Evolutionary conservation across 192 early-diverging fungal genomes (phyloP), one percentile per base, ranked within the genome.

Genomic region (Backusella tuberculispora): DNA sequence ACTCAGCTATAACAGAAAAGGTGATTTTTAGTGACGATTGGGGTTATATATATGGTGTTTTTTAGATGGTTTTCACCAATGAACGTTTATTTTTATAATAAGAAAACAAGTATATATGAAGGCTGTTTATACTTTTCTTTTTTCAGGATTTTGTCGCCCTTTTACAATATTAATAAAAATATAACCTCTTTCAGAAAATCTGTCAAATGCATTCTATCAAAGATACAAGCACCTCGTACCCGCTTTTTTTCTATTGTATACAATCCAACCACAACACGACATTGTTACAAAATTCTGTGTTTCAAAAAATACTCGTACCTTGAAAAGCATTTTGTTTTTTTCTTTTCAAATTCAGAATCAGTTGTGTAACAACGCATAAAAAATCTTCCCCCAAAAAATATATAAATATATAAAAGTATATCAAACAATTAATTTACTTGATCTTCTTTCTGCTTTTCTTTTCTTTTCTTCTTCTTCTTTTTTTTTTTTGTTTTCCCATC

Each of bases 151-250:
- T 48, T 48, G 19, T n/a, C 47, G 47, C 6, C 47, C n/a, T 48
- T 48, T 50, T 50, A n/a, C 19, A 9, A 43, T 5, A 6, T 43
- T 4, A 43, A 43, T 34, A 43, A 0, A 43, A 50, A 50, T 19
- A 50, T 5, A 19, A 50, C 19, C 17, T 19, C n/a, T 50, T 19
- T 6, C 48, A 50, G 48, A 50, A 50, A 50, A 19, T 50, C 48
- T 50, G 48, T 50, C 48, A 50, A 50, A 19, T 50, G n/a, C n/a
- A 50, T 50, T 19, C 48, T 21, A 50, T 50, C 48, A 50, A 50
- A 50, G 48, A 19, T 8, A 50, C 8, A n/a, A 19, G 48, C 6
- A 50, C 48, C 48, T 19, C 48, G 48, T 50, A 19, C 6, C n/a
- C 19, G 6, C 48, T 19, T 50, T 19, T 50, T 50, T 19, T 19